These are phyloP conservation scores for Wickerhamomyces sydowiorum DNA, from an alignment of 805 yeast genomes.

Conservation along the genomic window DNA sequence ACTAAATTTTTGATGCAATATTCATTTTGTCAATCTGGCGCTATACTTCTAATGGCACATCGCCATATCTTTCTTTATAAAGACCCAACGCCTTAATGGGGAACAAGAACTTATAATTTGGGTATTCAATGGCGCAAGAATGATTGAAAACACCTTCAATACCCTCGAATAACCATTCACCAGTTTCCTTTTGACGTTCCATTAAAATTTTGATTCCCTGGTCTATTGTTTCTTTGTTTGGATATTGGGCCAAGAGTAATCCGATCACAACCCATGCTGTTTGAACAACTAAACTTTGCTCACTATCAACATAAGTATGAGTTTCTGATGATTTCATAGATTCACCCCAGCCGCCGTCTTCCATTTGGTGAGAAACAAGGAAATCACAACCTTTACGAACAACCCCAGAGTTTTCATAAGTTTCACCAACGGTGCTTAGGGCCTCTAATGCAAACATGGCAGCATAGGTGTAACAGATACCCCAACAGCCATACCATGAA, in stretches of 20 bases:
- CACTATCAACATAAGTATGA: slow-evolving; percentile 62
- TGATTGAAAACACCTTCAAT: slow-evolving; percentile 97
- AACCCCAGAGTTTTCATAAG: slow-evolving; percentile 52
- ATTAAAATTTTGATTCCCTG: slow-evolving; percentile 61
- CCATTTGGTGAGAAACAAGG: slow-evolving; percentile 63
- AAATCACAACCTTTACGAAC: slow-evolving; percentile 84
- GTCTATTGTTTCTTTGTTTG: slow-evolving; percentile 55
- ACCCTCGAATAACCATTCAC: slow-evolving; percentile 82
- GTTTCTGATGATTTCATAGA: slow-evolving; percentile 87
- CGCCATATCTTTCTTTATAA: slow-evolving; percentile 29
- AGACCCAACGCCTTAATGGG: slow-evolving; percentile 92
- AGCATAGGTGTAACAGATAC: slow-evolving; percentile 92
- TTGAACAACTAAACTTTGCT: slow-evolving; percentile 69
- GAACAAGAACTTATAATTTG: slow-evolving; percentile 84
- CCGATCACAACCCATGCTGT: slow-evolving; percentile 93
- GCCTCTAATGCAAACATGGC: slow-evolving; percentile 98
- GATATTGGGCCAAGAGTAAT: slow-evolving; percentile 73
- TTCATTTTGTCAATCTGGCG: neutral
- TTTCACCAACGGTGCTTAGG: slow-evolving; percentile 58
- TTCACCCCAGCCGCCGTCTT: slow-evolving; percentile 98
- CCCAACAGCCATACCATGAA: slow-evolving; percentile 99
- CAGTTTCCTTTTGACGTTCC: slow-evolving; percentile 60
- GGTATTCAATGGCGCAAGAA: slow-evolving; percentile 90
- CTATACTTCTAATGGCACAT: neutral
- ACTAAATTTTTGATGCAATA: neutral